phyloP scores from a whole-genome alignment of 2,329 filamentous ascomycete genomes.

The Zasmidium citrigriseum region DNA sequence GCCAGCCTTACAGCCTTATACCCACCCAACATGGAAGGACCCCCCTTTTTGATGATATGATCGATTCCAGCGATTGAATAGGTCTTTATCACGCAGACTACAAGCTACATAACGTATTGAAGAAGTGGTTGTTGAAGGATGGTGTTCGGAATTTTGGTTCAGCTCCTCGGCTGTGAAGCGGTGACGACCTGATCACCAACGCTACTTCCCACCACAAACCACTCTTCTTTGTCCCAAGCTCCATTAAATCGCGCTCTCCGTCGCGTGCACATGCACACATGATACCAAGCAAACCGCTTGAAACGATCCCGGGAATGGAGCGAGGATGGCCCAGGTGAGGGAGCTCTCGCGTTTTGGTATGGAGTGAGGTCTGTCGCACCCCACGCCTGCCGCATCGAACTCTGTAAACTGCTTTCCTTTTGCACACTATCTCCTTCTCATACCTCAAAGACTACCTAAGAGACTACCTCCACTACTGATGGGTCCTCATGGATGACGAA shows the following conservation, averaged over 20 bases:
- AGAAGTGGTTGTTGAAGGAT: too few species aligned
- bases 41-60: too few species aligned
- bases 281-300: background rate
- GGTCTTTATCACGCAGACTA: too few species aligned
- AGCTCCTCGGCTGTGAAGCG: background rate
- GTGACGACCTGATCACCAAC: background rate
- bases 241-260: background rate
- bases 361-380: background rate
- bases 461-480: background rate
- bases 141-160: too few species aligned
- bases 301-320: background rate
- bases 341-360: too few species aligned
- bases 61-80: too few species aligned
- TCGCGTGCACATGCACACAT: background rate
- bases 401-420: background rate
- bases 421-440: background rate
- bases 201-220: background rate
- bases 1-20: too few species aligned
- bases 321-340: background rate
- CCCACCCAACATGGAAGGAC: too few species aligned
- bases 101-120: too few species aligned
- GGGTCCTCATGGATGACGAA: slow-evolving; percentile 4
- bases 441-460: background rate
- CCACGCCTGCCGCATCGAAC: background rate
- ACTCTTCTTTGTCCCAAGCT: background rate